A percentile compares a stretch with the other conserved stretches of the same genome.
Evolutionary conservation across 306 rosid species (phyloP).

Genomic region (Vigna reflexopilosa): DNA sequence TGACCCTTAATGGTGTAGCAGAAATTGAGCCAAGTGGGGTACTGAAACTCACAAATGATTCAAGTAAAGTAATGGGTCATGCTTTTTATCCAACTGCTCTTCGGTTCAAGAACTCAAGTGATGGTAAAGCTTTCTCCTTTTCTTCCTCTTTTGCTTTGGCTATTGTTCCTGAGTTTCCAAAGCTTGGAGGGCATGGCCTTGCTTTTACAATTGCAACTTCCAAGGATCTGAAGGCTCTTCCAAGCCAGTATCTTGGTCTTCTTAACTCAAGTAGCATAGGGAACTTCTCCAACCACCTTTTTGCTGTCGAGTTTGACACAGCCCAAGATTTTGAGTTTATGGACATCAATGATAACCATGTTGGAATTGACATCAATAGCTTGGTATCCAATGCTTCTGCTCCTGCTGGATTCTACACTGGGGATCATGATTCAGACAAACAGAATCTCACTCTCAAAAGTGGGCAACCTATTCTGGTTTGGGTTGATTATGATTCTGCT

Average conservation of each 20-base stretch:
- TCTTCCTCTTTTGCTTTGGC: slow-evolving; percentile 68
- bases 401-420: slow-evolving; percentile 57
- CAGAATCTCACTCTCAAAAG: slow-evolving; percentile 58
- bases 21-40: slow-evolving; percentile 57
- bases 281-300: slow-evolving; percentile 65
- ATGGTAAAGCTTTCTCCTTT: slow-evolving; percentile 66
- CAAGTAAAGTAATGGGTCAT: slow-evolving; percentile 57
- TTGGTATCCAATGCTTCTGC: slow-evolving; percentile 59
- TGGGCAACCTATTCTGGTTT: slow-evolving; percentile 61
- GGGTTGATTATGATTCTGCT: slow-evolving; percentile 76
- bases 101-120: slow-evolving; percentile 58
- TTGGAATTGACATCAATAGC: slow-evolving; percentile 73
- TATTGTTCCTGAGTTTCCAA: slow-evolving; percentile 69
- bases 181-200: slow-evolving; percentile 84
- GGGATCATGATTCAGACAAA: slow-evolving; percentile 38
- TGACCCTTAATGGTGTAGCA: slow-evolving; percentile 62
- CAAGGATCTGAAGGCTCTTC: slow-evolving; percentile 56
- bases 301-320: slow-evolving; percentile 85
- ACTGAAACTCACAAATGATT: slow-evolving; percentile 66
- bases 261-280: slow-evolving; percentile 56
- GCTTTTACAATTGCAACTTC: slow-evolving; percentile 70
- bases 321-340: slow-evolving; percentile 75
- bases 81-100: slow-evolving; percentile 61
- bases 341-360: slow-evolving; percentile 74
- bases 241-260: slow-evolving; percentile 84